Evolutionary conservation across 176 grass and related monocot genomes (phyloP).

Genomic region (Aegilops speltoides): DNA sequence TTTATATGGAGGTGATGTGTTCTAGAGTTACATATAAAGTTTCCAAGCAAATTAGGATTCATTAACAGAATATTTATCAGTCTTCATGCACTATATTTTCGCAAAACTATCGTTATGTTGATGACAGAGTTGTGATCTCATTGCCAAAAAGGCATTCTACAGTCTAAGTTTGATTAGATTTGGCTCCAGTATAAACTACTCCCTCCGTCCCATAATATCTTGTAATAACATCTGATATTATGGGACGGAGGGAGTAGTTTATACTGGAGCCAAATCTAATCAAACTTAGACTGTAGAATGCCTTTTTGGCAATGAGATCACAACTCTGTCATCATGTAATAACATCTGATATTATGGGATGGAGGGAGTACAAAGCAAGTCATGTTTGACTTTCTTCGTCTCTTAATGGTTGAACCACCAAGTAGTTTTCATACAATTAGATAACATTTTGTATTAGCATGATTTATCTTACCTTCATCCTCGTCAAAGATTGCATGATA

Average conservation of each 20-base stretch:
- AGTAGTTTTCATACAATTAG: background rate
- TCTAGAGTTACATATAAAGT: constrained; percentile 12
- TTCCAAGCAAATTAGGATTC: constrained; percentile 1
- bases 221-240: too few relatives aligned
- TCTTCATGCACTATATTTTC: background rate
- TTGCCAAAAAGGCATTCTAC: background rate
- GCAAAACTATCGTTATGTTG: background rate
- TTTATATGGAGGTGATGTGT: constrained; percentile 14
- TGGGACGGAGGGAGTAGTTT: background rate
- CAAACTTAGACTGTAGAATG: background rate
- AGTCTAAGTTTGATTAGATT: background rate
- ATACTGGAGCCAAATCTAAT: background rate
- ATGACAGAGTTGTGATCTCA: background rate
- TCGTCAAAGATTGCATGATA: background rate
- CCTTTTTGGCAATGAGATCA: background rate
- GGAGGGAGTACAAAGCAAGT: background rate
- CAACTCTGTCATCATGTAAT: background rate
- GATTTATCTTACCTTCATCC: background rate
- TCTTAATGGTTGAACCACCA: background rate
- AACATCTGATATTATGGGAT: too few relatives aligned
- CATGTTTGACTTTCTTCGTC: background rate
- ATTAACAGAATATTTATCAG: background rate
- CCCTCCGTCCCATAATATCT: too few relatives aligned
- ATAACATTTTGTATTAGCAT: constrained; percentile 6
- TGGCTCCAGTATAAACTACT: background rate